Evolutionary conservation across 352 stramenopile species (phyloP).

Genomic region (Peronospora farinosa): DNA sequence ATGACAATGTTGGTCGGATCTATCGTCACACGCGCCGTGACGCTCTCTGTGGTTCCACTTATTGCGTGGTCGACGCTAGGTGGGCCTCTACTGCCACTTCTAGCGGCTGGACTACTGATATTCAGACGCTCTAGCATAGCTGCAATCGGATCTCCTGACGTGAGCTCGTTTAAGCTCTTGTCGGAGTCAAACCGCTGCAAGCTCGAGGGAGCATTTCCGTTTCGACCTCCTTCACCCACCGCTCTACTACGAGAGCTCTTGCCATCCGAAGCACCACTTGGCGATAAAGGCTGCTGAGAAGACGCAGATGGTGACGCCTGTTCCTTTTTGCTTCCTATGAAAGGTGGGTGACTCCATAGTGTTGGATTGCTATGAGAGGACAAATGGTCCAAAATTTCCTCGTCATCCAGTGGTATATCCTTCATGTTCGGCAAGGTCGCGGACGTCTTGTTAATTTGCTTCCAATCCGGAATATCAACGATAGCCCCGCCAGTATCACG

Average conservation of each 20-base stretch:
- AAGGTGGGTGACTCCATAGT: constrained; percentile 58
- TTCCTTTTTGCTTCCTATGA: constrained; percentile 36
- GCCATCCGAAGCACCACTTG: constrained; percentile 14
- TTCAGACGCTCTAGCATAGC: constrained; percentile 36
- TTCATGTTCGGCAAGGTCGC: constrained; percentile 50
- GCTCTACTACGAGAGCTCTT: constrained; percentile 13
- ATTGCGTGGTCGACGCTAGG: constrained; percentile 21
- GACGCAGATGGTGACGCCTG: constrained; percentile 18
- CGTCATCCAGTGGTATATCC: constrained; percentile 26
- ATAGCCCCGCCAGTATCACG: constrained; percentile 42
- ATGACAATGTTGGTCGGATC: constrained; percentile 45
- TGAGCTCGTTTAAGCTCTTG: constrained; percentile 19
- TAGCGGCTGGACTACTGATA: constrained; percentile 27
- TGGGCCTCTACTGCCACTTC: constrained; percentile 11
- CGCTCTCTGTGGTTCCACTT: constrained; percentile 24
- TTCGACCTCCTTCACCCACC: constrained; percentile 15
- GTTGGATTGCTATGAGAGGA: constrained; percentile 56
- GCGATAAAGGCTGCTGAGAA: constrained; percentile 25
- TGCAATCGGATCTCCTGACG: constrained; percentile 28
- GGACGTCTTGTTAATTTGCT: constrained; percentile 50
- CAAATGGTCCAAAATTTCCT: constrained; percentile 28
- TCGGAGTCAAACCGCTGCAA: constrained; percentile 28
- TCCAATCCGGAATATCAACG: constrained; percentile 51
- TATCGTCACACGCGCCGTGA: constrained; percentile 19
- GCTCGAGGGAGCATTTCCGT: constrained; percentile 6